phyloP scores from a whole-genome alignment of 2,329 filamentous ascomycete species.

The Fusarium algeriense region DNA sequence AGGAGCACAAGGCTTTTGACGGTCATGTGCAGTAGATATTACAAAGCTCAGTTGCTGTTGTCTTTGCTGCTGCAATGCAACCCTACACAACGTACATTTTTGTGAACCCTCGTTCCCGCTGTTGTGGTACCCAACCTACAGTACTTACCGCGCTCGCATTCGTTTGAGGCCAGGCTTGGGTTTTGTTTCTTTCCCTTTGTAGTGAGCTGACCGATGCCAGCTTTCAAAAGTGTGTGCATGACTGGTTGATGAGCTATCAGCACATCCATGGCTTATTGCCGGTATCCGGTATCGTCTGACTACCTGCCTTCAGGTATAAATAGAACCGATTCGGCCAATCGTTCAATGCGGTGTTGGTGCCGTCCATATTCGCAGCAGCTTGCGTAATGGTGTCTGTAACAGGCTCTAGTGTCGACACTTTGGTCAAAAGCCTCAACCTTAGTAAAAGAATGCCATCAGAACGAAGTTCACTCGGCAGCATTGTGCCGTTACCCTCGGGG shows the following conservation, averaged over 20 bases:
- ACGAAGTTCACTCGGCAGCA: background rate
- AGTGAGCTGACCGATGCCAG: conserved; percentile 13
- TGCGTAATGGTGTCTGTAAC: conserved; percentile 7
- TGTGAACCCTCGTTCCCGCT: conserved; percentile 9
- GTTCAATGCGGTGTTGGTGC: background rate
- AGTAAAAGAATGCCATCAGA: background rate
- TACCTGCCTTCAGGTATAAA: background rate
- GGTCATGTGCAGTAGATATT: conserved; percentile 8
- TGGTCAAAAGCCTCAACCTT: background rate
- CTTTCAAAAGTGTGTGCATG: conserved; percentile 12
- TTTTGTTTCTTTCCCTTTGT: background rate
- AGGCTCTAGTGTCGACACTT: background rate
- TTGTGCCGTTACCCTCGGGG: background rate
- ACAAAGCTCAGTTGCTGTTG: conserved; percentile 11
- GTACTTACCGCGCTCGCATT: conserved; percentile 12
- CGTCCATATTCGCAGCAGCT: background rate
- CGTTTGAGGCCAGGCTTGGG: conserved; percentile 10
- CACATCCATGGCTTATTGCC: background rate
- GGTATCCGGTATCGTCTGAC: background rate
- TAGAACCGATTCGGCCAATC: background rate
- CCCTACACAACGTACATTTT: conserved; percentile 15
- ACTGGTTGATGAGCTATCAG: background rate
- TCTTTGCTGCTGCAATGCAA: conserved; percentile 28
- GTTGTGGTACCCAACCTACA: conserved; percentile 7
- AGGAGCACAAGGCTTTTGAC: conserved; percentile 3